Percentiles rank a stretch among this genome's conserved stretches.
Evolutionary conservation across 2,329 filamentous ascomycete species (phyloP).

Genomic region (Xylaria sp.): DNA sequence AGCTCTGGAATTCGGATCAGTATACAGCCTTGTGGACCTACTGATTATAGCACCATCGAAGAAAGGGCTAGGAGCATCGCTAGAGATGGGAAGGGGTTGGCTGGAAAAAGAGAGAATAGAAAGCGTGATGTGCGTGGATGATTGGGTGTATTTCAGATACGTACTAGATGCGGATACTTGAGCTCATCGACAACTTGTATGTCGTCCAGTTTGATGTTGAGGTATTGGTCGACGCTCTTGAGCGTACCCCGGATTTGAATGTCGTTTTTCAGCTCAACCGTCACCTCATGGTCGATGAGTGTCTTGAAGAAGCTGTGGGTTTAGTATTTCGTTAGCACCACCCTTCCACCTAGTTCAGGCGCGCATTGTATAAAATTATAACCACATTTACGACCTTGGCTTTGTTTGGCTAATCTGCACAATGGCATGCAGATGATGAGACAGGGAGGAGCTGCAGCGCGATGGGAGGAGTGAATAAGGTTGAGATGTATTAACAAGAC

Average conservation of each 20-base stretch:
- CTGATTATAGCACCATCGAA: not conserved
- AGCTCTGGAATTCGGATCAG: conserved; percentile 52
- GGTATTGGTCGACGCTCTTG: conserved; percentile 97
- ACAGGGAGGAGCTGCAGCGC: not conserved
- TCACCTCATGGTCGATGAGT: conserved; percentile 95
- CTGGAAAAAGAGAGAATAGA: not conserved
- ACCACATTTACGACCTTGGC: not conserved
- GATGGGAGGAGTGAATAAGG: not conserved
- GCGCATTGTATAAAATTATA: no score
- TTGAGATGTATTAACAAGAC: not conserved
- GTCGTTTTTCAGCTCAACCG: conserved; percentile 99
- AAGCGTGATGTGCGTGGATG: not conserved
- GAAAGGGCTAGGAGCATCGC: no score
- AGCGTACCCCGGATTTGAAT: conserved; percentile 94
- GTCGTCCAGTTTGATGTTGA: conserved; percentile 98
- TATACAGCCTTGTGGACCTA: not conserved
- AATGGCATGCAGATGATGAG: not conserved
- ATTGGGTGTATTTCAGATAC: conserved; percentile 36
- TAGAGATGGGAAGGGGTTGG: no score
- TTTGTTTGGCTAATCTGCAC: not conserved
- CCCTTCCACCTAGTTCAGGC: not conserved
- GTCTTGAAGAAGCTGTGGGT: conserved; percentile 93
- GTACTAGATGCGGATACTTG: conserved; percentile 90
- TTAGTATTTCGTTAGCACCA: conserved; percentile 12
- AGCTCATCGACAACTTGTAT: conserved; percentile 91